A percentile compares a stretch with the other conserved stretches of the same genome.
These are phyloP conservation scores for Pichia kluyveri DNA, from an alignment of 805 yeast genomes.

Conservation along the genomic window DNA sequence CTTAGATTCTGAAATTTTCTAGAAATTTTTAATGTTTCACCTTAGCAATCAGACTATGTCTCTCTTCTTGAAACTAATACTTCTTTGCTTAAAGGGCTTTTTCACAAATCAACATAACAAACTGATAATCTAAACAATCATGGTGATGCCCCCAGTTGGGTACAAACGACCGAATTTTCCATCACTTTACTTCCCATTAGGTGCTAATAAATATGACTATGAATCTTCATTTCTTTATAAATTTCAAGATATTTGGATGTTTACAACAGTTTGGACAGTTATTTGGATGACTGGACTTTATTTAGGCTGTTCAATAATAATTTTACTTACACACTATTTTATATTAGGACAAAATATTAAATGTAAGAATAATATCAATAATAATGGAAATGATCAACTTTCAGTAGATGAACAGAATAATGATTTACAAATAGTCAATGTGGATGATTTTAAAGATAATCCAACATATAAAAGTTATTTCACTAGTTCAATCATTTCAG, in stretches of 20 bases:
- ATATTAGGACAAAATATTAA: slow-evolving; percentile 13
- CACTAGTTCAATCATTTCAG: background rate
- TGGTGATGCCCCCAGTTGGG: slow-evolving; percentile 57
- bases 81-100: too few species aligned
- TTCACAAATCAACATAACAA: too few species aligned
- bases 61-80: too few species aligned
- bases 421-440: background rate
- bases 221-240: slow-evolving; percentile 55
- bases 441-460: background rate
- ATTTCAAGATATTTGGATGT: slow-evolving; percentile 67
- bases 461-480: background rate
- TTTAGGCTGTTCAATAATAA: slow-evolving; percentile 53
- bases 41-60: too few species aligned
- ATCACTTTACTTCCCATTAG: slow-evolving; percentile 64
- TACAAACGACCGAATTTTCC: slow-evolving; percentile 77
- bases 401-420: background rate
- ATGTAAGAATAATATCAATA: background rate
- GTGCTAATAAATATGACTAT: slow-evolving; percentile 24
- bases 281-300: slow-evolving; percentile 60
- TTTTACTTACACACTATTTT: slow-evolving; percentile 41
- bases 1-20: too few species aligned
- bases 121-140: background rate
- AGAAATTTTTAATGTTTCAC: too few species aligned
- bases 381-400: too few species aligned
- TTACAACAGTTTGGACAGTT: slow-evolving; percentile 75